Base-by-base conservation (phyloP, 2,329 filamentous ascomycete species). In the Fusarium pininemorale region DNA sequence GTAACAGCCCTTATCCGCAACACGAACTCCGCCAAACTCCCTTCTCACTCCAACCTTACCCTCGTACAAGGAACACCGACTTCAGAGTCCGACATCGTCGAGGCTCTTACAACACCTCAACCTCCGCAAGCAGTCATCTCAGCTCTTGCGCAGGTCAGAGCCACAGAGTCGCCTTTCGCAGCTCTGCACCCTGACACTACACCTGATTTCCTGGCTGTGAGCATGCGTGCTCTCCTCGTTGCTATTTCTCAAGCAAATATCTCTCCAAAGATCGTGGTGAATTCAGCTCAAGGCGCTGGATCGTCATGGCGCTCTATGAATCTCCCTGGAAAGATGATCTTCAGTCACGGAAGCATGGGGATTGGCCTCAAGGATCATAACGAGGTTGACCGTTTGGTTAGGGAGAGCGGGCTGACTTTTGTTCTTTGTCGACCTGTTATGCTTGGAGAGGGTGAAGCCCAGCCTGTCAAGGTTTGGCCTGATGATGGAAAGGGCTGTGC, bases 401-500 rank as follows among this genome's bases (percentile, higher is more conserved):
- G 71, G 0, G 47, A 72, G 1, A 74, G 71, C 1, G 71, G 63
- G 0, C 20, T 74, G 5, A 22, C 24, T 0, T 75, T 74, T 45
- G 72, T 74, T 7, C 56, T 65, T 5, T 37, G 68, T 7, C 59
- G 72, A 1, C 72, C 72, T 1, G 61, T 53, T 24, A 72, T 74
- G 71, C 69, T 74, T 28, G 35, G 32, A 0, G 72, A 74, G 3
- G 72, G 69, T 9, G 59, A 66, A 3, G 68, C 30, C 4, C 51
- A 30, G 15, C 16, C 39, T 9, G 56, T 74, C 0, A 74, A 63
- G 32, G 56, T 73, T 3, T 74, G 72, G 72, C 56, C 72, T 9
- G 69, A 74, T 9, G 64, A 74, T 55, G 72, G 72, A 7, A 64
- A 70, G 26, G 72, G 72, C 0, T 75, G 70, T 16, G 57, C 72